Evolutionary conservation across 805 yeast species (phyloP), one percentile per base, ranked within the genome.

Genomic region (Candida tallmaniae): DNA sequence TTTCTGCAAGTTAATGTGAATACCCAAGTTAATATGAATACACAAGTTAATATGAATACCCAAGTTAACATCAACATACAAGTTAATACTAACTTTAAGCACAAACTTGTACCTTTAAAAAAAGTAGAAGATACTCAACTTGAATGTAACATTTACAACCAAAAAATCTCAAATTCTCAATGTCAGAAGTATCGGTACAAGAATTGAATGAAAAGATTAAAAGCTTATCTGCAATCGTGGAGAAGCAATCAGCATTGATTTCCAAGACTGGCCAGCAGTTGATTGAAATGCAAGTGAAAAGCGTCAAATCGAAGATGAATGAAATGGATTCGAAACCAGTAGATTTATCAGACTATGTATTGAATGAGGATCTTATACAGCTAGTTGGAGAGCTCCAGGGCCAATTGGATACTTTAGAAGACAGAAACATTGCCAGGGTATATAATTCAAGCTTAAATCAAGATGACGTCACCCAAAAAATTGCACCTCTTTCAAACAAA

Each of bases 331-430:
- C 34, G 4, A 36, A 33, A 22, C 29, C 39, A 13, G 43, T 51
- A 33, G 81, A 76, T 39, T 52, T 76, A 1, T 54, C 71, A 3
- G 86, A 81, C 42, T 80, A 70, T 44, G 85, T 80, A 23, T 78
- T 90, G 3, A 82, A 85, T 45, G 94, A 84, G 38, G 97, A 90
- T 51, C 62, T 89, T 9, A 83, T 83, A 3, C 90, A 86, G 52
- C 66, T 89, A 29, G 97, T 88, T 10, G 86, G 85, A 8, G 97
- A 89, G 56, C 62, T 89, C 36, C 97, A 89, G 58, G 84, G 85
- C 6, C 97, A 89, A 59, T 68, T 89, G 50, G 89, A 84, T 34
- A 65, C 73, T 16, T 54, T 83, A 22, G 97, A 89, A 52, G 85
- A 84, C 45, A 73, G 95, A 46, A 74, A 83, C 12, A 72, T 84